Evolutionary conservation across 257 asterid genomes (phyloP).

Genomic region (Solanum tarapatanum): DNA sequence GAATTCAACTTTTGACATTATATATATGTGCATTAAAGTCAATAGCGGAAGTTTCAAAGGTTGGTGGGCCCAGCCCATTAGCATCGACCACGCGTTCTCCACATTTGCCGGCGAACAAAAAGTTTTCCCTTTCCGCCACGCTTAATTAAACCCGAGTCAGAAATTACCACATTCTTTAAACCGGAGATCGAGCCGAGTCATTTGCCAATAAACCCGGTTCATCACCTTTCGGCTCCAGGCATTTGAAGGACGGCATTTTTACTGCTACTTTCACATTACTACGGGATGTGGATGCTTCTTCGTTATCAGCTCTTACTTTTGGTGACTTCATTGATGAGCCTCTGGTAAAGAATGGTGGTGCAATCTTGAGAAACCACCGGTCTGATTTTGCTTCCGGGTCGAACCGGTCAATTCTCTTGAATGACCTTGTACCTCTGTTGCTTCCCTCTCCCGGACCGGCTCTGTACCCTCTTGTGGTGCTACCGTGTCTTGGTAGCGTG

Average conservation of each 20-base stretch:
- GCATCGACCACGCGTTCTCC: neutral
- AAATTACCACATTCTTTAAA: slow-evolving; percentile 1
- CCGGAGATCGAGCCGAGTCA: slow-evolving; percentile 30
- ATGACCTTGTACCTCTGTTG: slow-evolving; percentile 26
- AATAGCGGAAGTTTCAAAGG: neutral
- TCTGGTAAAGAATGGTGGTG: slow-evolving; percentile 27
- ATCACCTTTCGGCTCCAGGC: slow-evolving; percentile 55
- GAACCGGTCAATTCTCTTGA: slow-evolving; percentile 20
- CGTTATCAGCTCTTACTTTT: slow-evolving; percentile 24
- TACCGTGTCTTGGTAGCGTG: slow-evolving; percentile 26
- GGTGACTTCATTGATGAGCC: slow-evolving; percentile 51
- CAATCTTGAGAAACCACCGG: slow-evolving; percentile 36
- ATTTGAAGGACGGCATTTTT: slow-evolving; percentile 52
- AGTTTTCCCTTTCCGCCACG: neutral
- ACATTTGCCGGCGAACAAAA: neutral
- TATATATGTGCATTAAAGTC: neutral
- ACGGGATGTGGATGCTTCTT: slow-evolving; percentile 28
- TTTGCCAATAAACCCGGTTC: slow-evolving; percentile 27
- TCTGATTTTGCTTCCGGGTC: slow-evolving; percentile 42
- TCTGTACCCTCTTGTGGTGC: slow-evolving; percentile 34
- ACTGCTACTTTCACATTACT: slow-evolving; percentile 13
- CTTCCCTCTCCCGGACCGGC: slow-evolving; percentile 47
- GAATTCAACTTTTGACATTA: neutral
- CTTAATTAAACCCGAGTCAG: neutral
- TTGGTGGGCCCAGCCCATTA: neutral